A percentile compares a stretch with the other conserved stretches of the same genome.
Conservation (phyloP, 495 filamentous ascomycete genomes). For the Penicillium simplicissimum region DNA sequence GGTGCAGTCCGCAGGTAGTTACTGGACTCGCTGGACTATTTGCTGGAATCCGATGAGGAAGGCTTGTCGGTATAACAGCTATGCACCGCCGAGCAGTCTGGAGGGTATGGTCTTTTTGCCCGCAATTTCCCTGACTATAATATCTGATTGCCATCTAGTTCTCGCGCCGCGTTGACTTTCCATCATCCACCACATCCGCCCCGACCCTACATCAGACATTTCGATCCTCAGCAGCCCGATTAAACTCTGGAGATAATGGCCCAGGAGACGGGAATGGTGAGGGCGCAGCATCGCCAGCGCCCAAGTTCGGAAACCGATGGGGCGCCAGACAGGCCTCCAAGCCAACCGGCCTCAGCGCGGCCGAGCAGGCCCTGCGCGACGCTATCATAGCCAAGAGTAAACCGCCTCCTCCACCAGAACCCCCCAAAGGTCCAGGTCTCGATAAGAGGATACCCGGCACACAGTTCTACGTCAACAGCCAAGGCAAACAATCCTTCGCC, state of each 20-base stretch:
- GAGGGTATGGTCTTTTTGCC: slow-evolving; percentile 30
- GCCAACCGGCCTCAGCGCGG: slow-evolving; percentile 32
- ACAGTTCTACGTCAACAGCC: slow-evolving; percentile 1
- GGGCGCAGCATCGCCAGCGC: slow-evolving; percentile 5
- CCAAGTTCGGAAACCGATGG: slow-evolving; percentile 33
- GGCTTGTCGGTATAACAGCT: slow-evolving; percentile 11
- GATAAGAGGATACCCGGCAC: neutral
- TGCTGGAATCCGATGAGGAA: slow-evolving; percentile 8
- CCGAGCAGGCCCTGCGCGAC: slow-evolving; percentile 39
- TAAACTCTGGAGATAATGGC: slow-evolving; percentile 22
- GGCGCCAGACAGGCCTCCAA: slow-evolving; percentile 23
- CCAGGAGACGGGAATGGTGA: slow-evolving; percentile 16
- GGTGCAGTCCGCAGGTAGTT: neutral
- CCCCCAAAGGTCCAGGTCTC: neutral
- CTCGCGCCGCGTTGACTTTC: slow-evolving; percentile 33
- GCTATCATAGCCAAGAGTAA: slow-evolving; percentile 27
- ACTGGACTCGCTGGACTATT: neutral
- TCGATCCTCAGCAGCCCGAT: slow-evolving; percentile 27
- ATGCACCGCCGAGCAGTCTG: slow-evolving; percentile 43
- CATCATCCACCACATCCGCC: slow-evolving; percentile 26
- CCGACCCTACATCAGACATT: slow-evolving; percentile 30
- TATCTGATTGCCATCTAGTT: slow-evolving; percentile 14
- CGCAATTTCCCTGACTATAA: neutral
- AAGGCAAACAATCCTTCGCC: neutral
- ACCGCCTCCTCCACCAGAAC: slow-evolving; percentile 7